These are phyloP conservation scores for Cyberlindnera bimundalis DNA, from an alignment of 805 yeast genomes.

Conservation along the genomic window DNA sequence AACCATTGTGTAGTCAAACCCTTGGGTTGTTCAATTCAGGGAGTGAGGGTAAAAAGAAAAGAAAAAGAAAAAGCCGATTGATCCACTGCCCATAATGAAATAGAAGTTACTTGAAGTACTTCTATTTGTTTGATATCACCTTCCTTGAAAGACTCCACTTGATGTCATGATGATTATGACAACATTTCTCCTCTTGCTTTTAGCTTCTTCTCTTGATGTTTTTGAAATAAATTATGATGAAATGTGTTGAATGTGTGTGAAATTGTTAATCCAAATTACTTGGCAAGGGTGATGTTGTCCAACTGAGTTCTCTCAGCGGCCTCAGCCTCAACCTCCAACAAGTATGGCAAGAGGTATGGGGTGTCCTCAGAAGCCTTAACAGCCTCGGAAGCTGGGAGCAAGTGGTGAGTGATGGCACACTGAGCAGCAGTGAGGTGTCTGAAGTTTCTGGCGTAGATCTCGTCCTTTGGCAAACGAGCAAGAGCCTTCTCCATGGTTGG, in stretches of 20 bases:
- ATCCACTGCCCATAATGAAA: not conserved
- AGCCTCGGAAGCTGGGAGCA: conserved; percentile 78
- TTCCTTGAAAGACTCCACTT: not conserved
- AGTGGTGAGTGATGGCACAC: conserved; percentile 74
- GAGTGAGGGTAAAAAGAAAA: no score
- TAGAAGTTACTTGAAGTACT: not conserved
- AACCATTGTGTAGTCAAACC: no score
- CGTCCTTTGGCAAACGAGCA: conserved; percentile 79
- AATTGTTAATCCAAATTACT: not conserved
- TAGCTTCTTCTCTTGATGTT: conserved; percentile 1
- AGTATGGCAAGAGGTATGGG: conserved; percentile 81
- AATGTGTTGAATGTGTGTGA: conserved; percentile 1
- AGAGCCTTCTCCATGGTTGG: conserved; percentile 85
- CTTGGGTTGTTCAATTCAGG: no score
- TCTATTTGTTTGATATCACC: not conserved
- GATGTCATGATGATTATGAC: not conserved
- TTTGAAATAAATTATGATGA: conserved; percentile 3
- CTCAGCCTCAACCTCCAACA: conserved; percentile 93
- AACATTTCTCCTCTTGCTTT: not conserved
- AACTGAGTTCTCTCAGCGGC: conserved; percentile 82
- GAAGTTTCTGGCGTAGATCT: conserved; percentile 85
- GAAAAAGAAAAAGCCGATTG: not conserved
- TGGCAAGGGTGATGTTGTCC: conserved; percentile 55
- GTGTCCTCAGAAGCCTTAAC: conserved; percentile 76
- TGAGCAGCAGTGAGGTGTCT: conserved; percentile 93